phyloP scores from a whole-genome alignment of 2,329 filamentous ascomycete genomes.

The Alternaria dauci region DNA sequence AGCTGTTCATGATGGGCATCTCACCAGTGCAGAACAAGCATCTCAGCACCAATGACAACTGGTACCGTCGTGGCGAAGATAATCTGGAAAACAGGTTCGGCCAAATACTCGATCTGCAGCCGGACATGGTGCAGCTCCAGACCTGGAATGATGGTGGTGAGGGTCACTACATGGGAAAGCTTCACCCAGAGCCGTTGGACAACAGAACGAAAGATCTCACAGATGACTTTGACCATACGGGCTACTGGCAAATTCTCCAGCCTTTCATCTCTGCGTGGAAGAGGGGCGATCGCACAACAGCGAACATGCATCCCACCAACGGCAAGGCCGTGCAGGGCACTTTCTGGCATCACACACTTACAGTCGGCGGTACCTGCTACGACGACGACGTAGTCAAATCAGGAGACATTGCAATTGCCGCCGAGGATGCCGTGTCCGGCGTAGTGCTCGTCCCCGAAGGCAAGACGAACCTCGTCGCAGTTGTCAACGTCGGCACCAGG shows the following conservation, averaged over 20 bases:
- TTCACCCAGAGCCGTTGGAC: conserved; percentile 47
- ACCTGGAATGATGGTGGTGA: conserved; percentile 56
- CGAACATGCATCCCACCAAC: conserved; percentile 31
- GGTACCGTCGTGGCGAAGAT: conserved; percentile 51
- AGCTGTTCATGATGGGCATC: conserved; percentile 52
- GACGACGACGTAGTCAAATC: conserved; percentile 53
- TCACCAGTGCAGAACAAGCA: conserved; percentile 54
- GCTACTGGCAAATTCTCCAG: conserved; percentile 46
- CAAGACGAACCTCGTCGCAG: conserved; percentile 27
- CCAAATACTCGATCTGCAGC: conserved; percentile 43
- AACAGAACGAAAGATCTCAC: conserved; percentile 37
- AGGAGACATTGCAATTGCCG: conserved; percentile 10
- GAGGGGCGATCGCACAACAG: conserved; percentile 34
- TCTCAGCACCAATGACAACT: conserved; percentile 38
- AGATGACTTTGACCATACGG: conserved; percentile 47
- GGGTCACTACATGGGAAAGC: conserved; percentile 53
- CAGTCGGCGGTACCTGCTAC: conserved; percentile 48
- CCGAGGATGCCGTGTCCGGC: conserved; percentile 21
- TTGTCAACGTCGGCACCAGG: conserved; percentile 32
- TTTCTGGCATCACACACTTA: conserved; percentile 35
- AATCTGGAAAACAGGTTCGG: conserved; percentile 46
- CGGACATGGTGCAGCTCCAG: conserved; percentile 52
- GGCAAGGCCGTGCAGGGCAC: conserved; percentile 28
- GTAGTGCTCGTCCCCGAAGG: conserved; percentile 26
- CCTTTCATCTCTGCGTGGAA: conserved; percentile 53